Evolutionary conservation across 2,329 filamentous ascomycete genomes (phyloP).

Genomic region (Clarireedia monteithiana): DNA sequence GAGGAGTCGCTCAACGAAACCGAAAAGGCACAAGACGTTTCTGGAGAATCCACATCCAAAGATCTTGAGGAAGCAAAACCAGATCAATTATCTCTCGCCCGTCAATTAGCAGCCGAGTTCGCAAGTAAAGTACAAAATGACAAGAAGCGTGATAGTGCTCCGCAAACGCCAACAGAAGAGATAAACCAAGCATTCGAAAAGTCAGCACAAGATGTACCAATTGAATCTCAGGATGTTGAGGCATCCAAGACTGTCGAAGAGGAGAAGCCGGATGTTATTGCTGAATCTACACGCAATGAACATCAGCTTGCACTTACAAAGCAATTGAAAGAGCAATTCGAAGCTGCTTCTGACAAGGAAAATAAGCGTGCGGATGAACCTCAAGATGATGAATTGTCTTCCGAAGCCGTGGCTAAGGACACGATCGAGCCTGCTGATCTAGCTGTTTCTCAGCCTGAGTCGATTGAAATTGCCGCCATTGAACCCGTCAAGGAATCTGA

Average conservation of each 20-base stretch:
- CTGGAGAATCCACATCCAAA: not conserved
- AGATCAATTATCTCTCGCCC: constrained; percentile 12
- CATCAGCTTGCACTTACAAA: constrained; percentile 24
- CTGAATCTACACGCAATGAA: constrained; percentile 18
- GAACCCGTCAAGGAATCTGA: not conserved
- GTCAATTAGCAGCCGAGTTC: constrained; percentile 21
- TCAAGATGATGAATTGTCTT: not conserved
- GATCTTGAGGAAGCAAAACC: constrained; percentile 6
- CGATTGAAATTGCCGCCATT: not conserved
- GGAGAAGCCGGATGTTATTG: constrained; percentile 11
- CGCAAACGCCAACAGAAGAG: not conserved
- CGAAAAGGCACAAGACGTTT: not conserved
- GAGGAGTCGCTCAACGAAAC: too few species aligned
- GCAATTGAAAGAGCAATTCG: constrained; percentile 25
- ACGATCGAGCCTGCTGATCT: constrained; percentile 10
- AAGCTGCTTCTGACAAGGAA: constrained; percentile 27
- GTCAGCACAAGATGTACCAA: not conserved
- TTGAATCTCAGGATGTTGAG: constrained; percentile 2
- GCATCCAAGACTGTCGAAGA: not conserved
- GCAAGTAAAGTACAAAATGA: constrained; percentile 16
- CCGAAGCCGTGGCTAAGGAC: constrained; percentile 8
- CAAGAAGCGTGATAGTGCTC: constrained; percentile 12
- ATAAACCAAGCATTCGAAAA: not conserved
- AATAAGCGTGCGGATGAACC: constrained; percentile 32
- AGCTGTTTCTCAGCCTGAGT: not conserved